Conservation (phyloP, 75 land plant species). For the Cunninghamia lanceolata region DNA sequence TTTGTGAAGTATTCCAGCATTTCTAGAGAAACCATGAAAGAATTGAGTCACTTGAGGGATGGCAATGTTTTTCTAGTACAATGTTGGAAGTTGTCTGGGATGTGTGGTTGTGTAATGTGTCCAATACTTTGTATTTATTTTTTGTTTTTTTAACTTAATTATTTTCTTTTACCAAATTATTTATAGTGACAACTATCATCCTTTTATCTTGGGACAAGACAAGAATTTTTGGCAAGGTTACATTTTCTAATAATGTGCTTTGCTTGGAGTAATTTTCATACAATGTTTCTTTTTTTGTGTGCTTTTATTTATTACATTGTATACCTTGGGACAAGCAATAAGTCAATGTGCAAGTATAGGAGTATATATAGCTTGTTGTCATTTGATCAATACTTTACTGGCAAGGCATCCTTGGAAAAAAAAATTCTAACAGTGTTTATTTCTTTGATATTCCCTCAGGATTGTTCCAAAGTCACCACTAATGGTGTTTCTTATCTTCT, state of each 20-base stretch:
- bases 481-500: conserved; percentile 35
- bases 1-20: background rate
- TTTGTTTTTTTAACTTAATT: background rate
- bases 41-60: background rate
- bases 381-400: background rate
- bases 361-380: background rate
- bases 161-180: background rate
- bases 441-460: conserved; percentile 15
- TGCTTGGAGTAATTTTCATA: background rate
- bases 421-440: background rate
- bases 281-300: background rate
- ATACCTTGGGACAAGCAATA: background rate
- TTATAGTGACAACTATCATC: background rate
- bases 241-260: background rate
- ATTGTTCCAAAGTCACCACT: conserved; percentile 48
- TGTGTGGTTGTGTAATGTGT: background rate
- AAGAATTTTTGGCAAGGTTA: background rate
- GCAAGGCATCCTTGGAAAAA: background rate
- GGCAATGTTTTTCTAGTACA: background rate
- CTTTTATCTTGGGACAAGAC: background rate
- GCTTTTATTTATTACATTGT: background rate
- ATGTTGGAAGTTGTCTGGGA: background rate
- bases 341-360: background rate
- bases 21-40: background rate
- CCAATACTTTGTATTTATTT: background rate